These are phyloP conservation scores for Diplodia corticola DNA, from an alignment of 2,329 filamentous ascomycete species.

Conservation along the genomic window DNA sequence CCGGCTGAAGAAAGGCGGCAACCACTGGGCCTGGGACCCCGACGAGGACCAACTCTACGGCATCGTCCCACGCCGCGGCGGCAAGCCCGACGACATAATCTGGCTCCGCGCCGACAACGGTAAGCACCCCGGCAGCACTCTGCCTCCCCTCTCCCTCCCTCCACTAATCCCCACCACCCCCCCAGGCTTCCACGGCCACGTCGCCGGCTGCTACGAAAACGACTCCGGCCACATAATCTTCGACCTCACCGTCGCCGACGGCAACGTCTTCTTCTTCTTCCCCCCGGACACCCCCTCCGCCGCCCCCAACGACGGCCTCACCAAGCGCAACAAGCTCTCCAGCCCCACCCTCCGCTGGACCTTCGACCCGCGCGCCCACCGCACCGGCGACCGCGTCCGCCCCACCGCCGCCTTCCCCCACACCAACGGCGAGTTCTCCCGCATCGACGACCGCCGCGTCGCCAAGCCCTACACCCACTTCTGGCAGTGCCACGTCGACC, in stretches of 20 bases:
- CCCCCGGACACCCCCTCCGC: constrained; percentile 38
- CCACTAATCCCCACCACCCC: not conserved
- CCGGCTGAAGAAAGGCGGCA: constrained; percentile 40
- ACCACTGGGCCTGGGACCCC: constrained; percentile 47
- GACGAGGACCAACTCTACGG: constrained; percentile 59
- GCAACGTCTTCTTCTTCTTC: constrained; percentile 48
- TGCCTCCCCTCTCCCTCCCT: constrained; percentile 3
- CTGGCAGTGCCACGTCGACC: constrained; percentile 45
- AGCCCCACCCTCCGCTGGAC: constrained; percentile 43
- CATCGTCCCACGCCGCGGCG: constrained; percentile 53
- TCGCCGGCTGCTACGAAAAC: constrained; percentile 46
- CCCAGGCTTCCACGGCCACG: constrained; percentile 45
- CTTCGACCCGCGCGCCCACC: constrained; percentile 38
- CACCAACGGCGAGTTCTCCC: constrained; percentile 46
- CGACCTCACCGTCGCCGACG: constrained; percentile 42
- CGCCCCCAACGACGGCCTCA: constrained; percentile 30
- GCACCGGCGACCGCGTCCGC: constrained; percentile 32
- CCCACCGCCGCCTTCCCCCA: constrained; percentile 36
- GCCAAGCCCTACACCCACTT: constrained; percentile 43
- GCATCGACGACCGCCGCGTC: constrained; percentile 48
- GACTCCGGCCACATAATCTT: constrained; percentile 39
- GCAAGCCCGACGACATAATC: constrained; percentile 54
- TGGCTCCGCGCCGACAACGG: constrained; percentile 56
- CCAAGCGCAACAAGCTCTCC: constrained; percentile 45
- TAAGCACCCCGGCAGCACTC: constrained; percentile 27